A percentile compares a stretch with the other conserved stretches of the same genome.
Evolutionary conservation across 306 rosid genomes (phyloP).

Genomic region (Pyrus pyrifolia): DNA sequence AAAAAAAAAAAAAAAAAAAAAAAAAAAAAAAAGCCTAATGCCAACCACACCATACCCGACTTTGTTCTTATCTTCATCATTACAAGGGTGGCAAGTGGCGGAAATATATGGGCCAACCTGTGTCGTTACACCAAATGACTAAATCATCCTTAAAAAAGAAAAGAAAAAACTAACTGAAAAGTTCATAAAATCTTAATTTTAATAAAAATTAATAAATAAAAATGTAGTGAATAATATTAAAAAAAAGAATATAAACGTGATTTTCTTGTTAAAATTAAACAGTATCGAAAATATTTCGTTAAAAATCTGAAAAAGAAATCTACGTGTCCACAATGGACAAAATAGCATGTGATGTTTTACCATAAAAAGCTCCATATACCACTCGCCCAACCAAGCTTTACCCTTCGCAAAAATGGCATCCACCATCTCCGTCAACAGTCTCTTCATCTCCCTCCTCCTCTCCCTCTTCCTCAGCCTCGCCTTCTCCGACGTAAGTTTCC

Average conservation of each 20-base stretch:
- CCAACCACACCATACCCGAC: neutral
- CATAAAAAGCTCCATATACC: neutral
- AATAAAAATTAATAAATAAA: too few species aligned
- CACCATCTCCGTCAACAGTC: neutral
- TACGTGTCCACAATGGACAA: neutral
- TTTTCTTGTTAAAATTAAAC: too few species aligned
- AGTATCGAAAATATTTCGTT: too few species aligned
- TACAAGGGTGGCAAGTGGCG: neutral
- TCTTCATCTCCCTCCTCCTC: slow-evolving; percentile 16
- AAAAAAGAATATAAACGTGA: too few species aligned
- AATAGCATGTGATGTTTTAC: neutral
- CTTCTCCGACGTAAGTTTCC: slow-evolving; percentile 20
- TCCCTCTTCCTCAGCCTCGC: slow-evolving; percentile 21
- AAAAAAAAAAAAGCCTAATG: too few species aligned
- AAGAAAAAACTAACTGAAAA: neutral
- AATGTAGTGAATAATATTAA: rapidly evolving
- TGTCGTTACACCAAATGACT: neutral
- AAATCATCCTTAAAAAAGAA: neutral
- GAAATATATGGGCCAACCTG: neutral
- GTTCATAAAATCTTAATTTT: too few species aligned
- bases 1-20: too few species aligned
- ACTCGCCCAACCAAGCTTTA: neutral
- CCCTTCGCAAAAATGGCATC: slow-evolving; percentile 28
- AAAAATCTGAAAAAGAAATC: neutral
- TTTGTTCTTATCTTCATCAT: neutral